A percentile compares a stretch with the other conserved stretches of the same genome.
Evolutionary conservation across 176 grass and related monocot species (phyloP).

Genomic region (Oryza officinalis): DNA sequence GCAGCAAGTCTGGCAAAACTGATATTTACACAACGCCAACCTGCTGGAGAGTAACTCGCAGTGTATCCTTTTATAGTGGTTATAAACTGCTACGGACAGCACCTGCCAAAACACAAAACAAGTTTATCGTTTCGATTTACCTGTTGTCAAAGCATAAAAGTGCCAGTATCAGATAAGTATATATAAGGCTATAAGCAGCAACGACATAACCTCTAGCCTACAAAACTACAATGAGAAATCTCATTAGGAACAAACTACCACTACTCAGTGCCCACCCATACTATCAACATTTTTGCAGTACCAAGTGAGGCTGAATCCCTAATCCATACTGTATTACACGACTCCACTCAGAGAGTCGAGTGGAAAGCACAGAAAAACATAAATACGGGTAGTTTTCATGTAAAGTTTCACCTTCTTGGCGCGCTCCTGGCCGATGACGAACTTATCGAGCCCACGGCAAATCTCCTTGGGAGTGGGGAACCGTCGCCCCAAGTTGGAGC

Average conservation of each 20-base stretch:
- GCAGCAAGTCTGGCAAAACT: conserved; percentile 8
- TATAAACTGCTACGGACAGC: conserved; percentile 72
- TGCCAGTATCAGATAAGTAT: not conserved
- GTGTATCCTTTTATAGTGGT: conserved; percentile 70
- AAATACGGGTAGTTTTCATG: not conserved
- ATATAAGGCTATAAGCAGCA: not conserved
- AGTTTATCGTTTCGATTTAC: not conserved
- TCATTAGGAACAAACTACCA: not conserved
- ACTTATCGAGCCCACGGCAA: conserved; percentile 58
- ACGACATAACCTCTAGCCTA: not conserved
- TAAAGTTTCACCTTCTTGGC: conserved; percentile 56
- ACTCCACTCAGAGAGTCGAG: not conserved
- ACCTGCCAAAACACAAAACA: conserved; percentile 41
- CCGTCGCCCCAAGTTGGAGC: conserved; percentile 42
- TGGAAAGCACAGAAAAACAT: not conserved
- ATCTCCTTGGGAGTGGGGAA: conserved; percentile 74
- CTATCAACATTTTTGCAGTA: not conserved
- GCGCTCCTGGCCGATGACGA: conserved; percentile 68
- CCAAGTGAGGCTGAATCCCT: not conserved
- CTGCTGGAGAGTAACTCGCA: conserved; percentile 45
- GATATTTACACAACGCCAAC: conserved; percentile 32
- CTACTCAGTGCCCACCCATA: not conserved
- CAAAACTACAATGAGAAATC: conserved; percentile 1
- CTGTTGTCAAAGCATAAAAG: not conserved
- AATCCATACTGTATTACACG: not conserved